Evolutionary conservation across 2,329 filamentous ascomycete genomes (phyloP).

Genomic region (Nothophaeocryptopus gaeumannii): DNA sequence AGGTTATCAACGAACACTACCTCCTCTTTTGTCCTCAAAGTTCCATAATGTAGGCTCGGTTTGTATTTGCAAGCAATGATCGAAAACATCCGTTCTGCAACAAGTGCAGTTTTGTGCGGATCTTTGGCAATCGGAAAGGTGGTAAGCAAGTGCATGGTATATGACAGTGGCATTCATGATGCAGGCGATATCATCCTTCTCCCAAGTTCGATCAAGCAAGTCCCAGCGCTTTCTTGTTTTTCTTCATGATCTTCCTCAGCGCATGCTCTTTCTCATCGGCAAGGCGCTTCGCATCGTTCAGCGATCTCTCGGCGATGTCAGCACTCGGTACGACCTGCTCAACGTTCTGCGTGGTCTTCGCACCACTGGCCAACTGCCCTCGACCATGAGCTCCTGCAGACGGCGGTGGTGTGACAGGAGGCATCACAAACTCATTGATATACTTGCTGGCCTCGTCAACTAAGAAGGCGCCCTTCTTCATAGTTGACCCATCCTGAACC

Average conservation of each 20-base stretch:
- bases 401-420: slow-evolving; percentile 34
- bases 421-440: slow-evolving; percentile 40
- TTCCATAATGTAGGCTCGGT: no score
- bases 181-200: no score
- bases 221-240: slow-evolving; percentile 35
- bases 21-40: no score
- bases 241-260: slow-evolving; percentile 36
- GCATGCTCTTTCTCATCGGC: slow-evolving; percentile 36
- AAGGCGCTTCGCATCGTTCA: slow-evolving; percentile 32
- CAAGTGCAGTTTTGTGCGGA: no score
- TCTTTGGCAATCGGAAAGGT: no score
- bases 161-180: no score
- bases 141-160: no score
- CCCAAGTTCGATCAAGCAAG: slow-evolving; percentile 9
- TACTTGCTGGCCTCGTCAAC: slow-evolving; percentile 38
- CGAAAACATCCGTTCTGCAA: no score
- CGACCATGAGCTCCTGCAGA: slow-evolving; percentile 10
- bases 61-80: no score
- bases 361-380: neutral
- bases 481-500: slow-evolving; percentile 36
- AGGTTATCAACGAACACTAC: no score
- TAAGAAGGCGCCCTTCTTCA: slow-evolving; percentile 38
- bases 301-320: slow-evolving; percentile 32
- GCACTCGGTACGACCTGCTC: slow-evolving; percentile 21
- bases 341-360: neutral